Evolutionary conservation across 257 asterid genomes (phyloP), one percentile per base, ranked within the genome.

Genomic region (Galeopsis tetrahit): DNA sequence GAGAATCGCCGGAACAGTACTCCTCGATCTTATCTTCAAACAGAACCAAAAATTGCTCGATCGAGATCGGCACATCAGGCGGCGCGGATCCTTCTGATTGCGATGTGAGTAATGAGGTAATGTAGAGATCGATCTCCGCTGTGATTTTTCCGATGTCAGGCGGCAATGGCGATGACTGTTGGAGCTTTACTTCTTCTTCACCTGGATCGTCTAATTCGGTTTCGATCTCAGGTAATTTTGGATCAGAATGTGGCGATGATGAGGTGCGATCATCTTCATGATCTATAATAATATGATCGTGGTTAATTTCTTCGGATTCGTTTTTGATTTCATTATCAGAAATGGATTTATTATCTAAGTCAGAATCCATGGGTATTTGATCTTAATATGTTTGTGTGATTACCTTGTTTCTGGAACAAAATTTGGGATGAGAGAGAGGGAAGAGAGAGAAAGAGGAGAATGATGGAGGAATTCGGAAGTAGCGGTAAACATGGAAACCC

Each of bases 111-210:
- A 86, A 55, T 49, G 83, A 59, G 15, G 86, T 64, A 35, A 91
- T 84, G 86, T 60, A 93, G 7, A 69, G 77, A 68, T 91, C 96
- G 3, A 93, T 84, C 43, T 93, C 90, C 69, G 75, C 75, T 0
- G 92, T 82, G 7, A 93, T 75, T 69, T 83, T 77, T 28, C 44
- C 56, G 14, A 93, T 87, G 84, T 93, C 98, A 9, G 95, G 97
- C 6, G 96, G 94, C 75, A 81, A 21, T 1, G 81, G 82, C 13
- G 88, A 69, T 8, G 81, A 39, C 28, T 72, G 76, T 71, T 55
- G 4, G 61, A 55, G 7, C 34, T 55, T 55, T 28, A 17, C 2
- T 3, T 39, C 2, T 3, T 39, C 7, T 4, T 17, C 35, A 21
- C 11, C 34, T 55, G 13, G 61, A 55, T 38, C 6, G 8, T 6